These are phyloP conservation scores for Solanum microdontum DNA, from an alignment of 257 asterid species.

Conservation along the genomic window DNA sequence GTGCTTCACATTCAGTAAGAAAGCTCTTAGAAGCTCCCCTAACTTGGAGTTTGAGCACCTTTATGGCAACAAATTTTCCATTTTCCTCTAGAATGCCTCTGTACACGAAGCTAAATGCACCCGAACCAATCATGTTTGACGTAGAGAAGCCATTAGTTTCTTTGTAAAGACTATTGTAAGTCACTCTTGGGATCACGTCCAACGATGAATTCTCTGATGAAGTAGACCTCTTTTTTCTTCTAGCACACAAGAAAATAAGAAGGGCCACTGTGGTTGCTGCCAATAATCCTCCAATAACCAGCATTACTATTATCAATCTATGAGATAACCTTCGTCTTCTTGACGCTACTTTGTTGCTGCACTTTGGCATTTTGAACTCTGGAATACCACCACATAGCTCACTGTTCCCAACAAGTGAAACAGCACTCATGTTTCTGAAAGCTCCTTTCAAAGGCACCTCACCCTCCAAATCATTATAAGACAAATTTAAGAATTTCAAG, in stretches of 20 bases:
- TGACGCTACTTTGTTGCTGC: background rate
- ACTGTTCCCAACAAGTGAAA: slow-evolving; percentile 5
- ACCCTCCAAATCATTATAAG: slow-evolving; percentile 10
- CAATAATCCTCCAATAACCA: background rate
- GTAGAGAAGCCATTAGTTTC: slow-evolving; percentile 10
- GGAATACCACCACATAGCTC: slow-evolving; percentile 6
- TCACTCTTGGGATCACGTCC: background rate
- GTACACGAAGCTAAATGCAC: slow-evolving; percentile 11
- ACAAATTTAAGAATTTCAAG: background rate
- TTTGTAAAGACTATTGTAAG: slow-evolving; percentile 2
- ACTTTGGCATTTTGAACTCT: slow-evolving; percentile 1
- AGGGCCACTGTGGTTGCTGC: background rate
- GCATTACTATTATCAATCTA: background rate
- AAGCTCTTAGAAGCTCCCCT: slow-evolving; percentile 18
- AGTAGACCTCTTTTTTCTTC: background rate
- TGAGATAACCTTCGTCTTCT: background rate
- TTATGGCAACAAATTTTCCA: slow-evolving; percentile 8
- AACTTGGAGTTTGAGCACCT: slow-evolving; percentile 9
- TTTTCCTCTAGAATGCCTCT: slow-evolving; percentile 6
- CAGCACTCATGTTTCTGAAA: slow-evolving; percentile 1
- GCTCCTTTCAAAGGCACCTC: slow-evolving; percentile 4
- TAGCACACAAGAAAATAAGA: background rate
- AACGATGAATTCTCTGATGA: background rate
- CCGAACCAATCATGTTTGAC: slow-evolving; percentile 4
- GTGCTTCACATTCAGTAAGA: slow-evolving; percentile 14